Percentiles rank a stretch among this genome's conserved stretches.
phyloP scores from a whole-genome alignment of 768 basidiomycete genomes.

The Daedaleopsis nitida region DNA sequence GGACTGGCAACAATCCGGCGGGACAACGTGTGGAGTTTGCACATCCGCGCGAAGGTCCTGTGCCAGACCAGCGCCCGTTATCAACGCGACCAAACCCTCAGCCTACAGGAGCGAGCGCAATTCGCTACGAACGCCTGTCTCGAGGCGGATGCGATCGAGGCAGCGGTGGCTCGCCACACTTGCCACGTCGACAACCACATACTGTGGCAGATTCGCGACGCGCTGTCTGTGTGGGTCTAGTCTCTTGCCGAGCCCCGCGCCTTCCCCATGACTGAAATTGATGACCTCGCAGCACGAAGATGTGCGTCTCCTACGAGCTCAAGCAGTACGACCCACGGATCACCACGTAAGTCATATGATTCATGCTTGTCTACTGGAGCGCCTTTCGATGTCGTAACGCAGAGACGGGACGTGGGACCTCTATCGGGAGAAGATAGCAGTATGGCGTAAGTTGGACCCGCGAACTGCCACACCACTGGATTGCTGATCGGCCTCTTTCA shows the following conservation, averaged over 20 bases:
- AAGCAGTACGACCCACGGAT: slow-evolving; percentile 61
- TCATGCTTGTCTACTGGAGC: not conserved
- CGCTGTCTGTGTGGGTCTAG: slow-evolving; percentile 66
- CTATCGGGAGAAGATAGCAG: slow-evolving; percentile 26
- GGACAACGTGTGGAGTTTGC: slow-evolving; percentile 71
- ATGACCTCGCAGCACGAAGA: slow-evolving; percentile 50
- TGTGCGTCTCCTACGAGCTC: slow-evolving; percentile 70
- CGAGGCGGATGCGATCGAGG: slow-evolving; percentile 66
- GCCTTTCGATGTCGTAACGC: not conserved
- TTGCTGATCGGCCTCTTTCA: not conserved
- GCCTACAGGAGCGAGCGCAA: slow-evolving; percentile 53
- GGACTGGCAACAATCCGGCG: slow-evolving; percentile 39
- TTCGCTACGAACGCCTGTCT: slow-evolving; percentile 72
- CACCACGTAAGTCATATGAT: slow-evolving; percentile 42
- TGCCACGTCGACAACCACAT: slow-evolving; percentile 67
- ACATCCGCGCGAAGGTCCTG: slow-evolving; percentile 65
- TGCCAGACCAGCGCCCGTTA: slow-evolving; percentile 74
- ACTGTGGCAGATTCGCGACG: slow-evolving; percentile 71
- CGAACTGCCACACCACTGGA: not conserved
- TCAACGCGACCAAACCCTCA: slow-evolving; percentile 42
- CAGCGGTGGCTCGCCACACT: slow-evolving; percentile 59
- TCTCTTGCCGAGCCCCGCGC: too few relatives aligned
- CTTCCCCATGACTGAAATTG: not conserved
- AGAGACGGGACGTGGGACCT: slow-evolving; percentile 21
- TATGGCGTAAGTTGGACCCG: slow-evolving; percentile 24